Conservation (phyloP, 257 asterid species). For the Verbascum thapsus region DNA sequence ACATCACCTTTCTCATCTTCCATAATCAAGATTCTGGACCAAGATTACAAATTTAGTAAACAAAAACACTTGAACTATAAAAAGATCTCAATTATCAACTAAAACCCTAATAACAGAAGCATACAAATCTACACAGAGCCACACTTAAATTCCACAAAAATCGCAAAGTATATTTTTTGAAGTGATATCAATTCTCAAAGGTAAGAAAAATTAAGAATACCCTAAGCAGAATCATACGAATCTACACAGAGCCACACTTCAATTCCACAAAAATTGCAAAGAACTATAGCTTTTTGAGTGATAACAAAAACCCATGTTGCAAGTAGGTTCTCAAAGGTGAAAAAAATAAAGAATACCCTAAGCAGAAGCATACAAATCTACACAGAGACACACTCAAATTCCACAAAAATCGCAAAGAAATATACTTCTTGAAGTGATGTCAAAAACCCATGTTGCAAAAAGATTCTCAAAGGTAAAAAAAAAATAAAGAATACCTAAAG, state of each 20-base stretch:
- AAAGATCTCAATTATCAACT: constrained; percentile 23
- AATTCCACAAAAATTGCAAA: too few species aligned
- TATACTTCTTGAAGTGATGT: neutral
- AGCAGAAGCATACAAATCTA: too few species aligned
- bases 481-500: constrained; percentile 44
- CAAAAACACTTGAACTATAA: constrained; percentile 10
- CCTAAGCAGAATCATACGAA: constrained; percentile 38
- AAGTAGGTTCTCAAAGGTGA: too few species aligned
- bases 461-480: constrained; percentile 18
- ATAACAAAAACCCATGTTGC: too few species aligned
- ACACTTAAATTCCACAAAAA: constrained; percentile 13
- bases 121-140: constrained; percentile 28
- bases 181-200: constrained; percentile 9
- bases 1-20: constrained; percentile 63
- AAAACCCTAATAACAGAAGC: constrained; percentile 45
- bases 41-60: constrained; percentile 26
- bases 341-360: too few species aligned
- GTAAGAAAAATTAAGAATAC: constrained; percentile 40
- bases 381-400: constrained; percentile 20
- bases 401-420: constrained; percentile 27
- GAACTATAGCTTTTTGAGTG: too few species aligned
- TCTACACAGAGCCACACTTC: too few species aligned
- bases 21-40: constrained; percentile 43
- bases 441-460: constrained; percentile 18
- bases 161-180: constrained; percentile 4